These are phyloP conservation scores for Prunus davidiana DNA, from an alignment of 306 rosid species.

Conservation along the genomic window DNA sequence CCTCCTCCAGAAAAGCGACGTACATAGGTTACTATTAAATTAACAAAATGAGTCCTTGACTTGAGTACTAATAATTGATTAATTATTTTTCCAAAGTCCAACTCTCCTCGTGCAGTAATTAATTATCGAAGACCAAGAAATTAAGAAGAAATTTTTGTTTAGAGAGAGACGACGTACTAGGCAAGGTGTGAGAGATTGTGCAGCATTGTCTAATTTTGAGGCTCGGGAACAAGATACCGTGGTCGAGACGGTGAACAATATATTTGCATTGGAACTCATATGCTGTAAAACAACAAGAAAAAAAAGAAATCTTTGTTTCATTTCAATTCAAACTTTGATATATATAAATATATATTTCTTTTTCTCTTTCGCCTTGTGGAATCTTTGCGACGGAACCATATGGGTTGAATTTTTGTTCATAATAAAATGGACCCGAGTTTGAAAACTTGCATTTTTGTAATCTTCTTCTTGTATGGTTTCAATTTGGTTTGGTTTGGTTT, in stretches of 20 bases:
- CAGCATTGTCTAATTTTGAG: conserved; percentile 32
- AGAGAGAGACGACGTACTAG: conserved; percentile 48
- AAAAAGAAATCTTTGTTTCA: conserved; percentile 22
- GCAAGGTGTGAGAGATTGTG: conserved; percentile 72
- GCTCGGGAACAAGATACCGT: conserved; percentile 68
- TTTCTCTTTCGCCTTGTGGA: conserved; percentile 11
- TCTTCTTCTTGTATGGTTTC: conserved; percentile 15
- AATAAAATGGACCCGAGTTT: conserved; percentile 26
- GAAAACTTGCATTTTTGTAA: conserved; percentile 38
- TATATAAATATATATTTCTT: not conserved
- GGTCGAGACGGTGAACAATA: conserved; percentile 60
- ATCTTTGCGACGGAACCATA: conserved; percentile 35
- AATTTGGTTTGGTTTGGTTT: not conserved
- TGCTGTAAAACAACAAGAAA: conserved; percentile 7
- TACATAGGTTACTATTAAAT: conserved; percentile 24
- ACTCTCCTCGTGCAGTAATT: conserved; percentile 40
- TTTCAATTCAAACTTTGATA: conserved; percentile 28
- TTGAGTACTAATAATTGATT: conserved; percentile 40
- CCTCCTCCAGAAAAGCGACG: not conserved
- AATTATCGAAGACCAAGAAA: conserved; percentile 7
- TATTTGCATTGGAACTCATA: conserved; percentile 45
- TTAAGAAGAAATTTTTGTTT: not conserved
- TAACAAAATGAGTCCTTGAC: conserved; percentile 5
- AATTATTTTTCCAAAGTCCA: conserved; percentile 29
- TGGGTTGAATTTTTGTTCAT: conserved; percentile 47